Evolutionary conservation across 352 stramenopile species (phyloP).

Genomic region (Pythium guiyangense): DNA sequence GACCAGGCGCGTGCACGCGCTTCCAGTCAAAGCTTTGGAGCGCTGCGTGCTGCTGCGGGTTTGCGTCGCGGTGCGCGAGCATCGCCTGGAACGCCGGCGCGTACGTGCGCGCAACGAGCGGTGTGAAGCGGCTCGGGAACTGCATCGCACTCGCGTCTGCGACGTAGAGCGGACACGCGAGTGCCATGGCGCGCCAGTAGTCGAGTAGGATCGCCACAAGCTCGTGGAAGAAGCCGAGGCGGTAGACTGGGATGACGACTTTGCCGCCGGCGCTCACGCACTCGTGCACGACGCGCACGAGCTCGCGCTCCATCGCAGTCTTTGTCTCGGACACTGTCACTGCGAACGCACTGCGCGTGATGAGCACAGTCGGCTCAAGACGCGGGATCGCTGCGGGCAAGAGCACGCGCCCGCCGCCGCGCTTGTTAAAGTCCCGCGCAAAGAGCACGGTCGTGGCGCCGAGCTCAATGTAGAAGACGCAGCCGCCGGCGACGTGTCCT

Average conservation of each 20-base stretch:
- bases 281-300: constrained; percentile 75
- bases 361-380: constrained; percentile 47
- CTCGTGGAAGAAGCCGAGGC: constrained; percentile 79
- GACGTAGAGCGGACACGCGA: constrained; percentile 59
- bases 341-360: constrained; percentile 72
- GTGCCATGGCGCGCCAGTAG: constrained; percentile 59
- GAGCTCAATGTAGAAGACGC: constrained; percentile 73
- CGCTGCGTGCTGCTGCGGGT: constrained; percentile 8
- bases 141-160: constrained; percentile 53
- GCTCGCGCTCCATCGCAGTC: constrained; percentile 74
- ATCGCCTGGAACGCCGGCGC: constrained; percentile 33
- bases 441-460: constrained; percentile 65
- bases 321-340: constrained; percentile 82
- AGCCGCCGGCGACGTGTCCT: constrained; percentile 73
- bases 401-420: constrained; percentile 64
- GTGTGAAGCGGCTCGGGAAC: constrained; percentile 48
- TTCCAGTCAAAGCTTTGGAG: constrained; percentile 72
- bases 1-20: constrained; percentile 44
- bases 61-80: constrained; percentile 20
- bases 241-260: constrained; percentile 80
- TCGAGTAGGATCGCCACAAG: constrained; percentile 63
- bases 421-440: constrained; percentile 71
- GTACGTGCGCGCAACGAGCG: constrained; percentile 62
- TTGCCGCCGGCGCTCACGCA: constrained; percentile 72
- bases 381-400: constrained; percentile 65